Conservation (phyloP, 2,329 filamentous ascomycete species). For the Aspergillus flavus region DNA sequence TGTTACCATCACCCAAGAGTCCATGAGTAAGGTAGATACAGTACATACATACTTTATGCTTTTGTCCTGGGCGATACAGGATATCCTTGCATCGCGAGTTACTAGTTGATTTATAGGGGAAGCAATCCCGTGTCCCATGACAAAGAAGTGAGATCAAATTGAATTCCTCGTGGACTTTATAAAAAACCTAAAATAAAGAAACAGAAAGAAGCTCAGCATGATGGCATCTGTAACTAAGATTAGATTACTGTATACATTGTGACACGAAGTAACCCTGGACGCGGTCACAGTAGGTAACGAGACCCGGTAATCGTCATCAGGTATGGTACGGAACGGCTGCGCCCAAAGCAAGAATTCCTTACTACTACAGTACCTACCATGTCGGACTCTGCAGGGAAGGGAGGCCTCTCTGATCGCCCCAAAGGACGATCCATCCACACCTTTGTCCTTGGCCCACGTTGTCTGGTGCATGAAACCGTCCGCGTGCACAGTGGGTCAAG, state of each 20-base stretch:
- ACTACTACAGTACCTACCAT: slow-evolving; percentile 10
- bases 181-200: background rate
- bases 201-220: background rate
- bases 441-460: slow-evolving; percentile 40
- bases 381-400: slow-evolving; percentile 23
- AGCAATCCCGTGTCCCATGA: background rate
- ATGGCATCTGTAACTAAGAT: too few relatives aligned
- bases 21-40: background rate
- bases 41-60: background rate
- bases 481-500: slow-evolving; percentile 42
- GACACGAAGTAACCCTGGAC: background rate
- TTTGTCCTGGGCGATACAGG: background rate
- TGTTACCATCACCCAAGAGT: background rate
- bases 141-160: background rate
- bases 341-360: background rate
- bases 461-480: slow-evolving; percentile 42
- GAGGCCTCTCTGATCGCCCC: slow-evolving; percentile 26
- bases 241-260: background rate
- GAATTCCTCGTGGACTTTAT: background rate
- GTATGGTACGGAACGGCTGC: background rate
- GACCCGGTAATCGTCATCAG: background rate
- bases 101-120: background rate
- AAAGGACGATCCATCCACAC: slow-evolving; percentile 28
- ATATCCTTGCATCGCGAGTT: background rate
- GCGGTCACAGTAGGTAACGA: background rate